These are phyloP conservation scores for Suhomyces panamericanus DNA, from an alignment of 1,139 yeast species.

Conservation along the genomic window DNA sequence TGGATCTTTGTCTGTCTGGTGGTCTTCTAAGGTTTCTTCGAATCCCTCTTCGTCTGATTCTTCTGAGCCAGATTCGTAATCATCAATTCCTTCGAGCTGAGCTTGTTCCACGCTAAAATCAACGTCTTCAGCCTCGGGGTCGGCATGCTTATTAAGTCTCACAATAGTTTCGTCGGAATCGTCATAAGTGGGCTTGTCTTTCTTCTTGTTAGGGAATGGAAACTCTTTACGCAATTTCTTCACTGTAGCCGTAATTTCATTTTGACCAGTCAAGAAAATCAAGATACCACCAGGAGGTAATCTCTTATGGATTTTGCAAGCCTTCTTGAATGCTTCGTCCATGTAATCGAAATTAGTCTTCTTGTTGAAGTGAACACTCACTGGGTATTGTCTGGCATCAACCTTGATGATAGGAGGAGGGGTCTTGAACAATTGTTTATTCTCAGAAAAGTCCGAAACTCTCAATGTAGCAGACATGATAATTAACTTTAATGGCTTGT, in stretches of 20 bases:
- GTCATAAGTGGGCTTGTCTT: slow-evolving; percentile 13
- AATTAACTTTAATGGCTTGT: slow-evolving; percentile 64
- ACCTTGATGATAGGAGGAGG: slow-evolving; percentile 91
- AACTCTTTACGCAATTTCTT: slow-evolving; percentile 66
- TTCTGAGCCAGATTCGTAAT: slow-evolving; percentile 33
- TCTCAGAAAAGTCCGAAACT: slow-evolving; percentile 90
- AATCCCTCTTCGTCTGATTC: slow-evolving; percentile 73
- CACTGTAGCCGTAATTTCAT: slow-evolving; percentile 80
- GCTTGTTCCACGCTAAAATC: slow-evolving; percentile 66
- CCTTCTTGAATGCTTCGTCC: slow-evolving; percentile 83
- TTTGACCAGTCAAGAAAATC: slow-evolving; percentile 90
- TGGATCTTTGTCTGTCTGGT: slow-evolving; percentile 78
- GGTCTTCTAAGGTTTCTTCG: slow-evolving; percentile 75
- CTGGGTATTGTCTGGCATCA: slow-evolving; percentile 96
- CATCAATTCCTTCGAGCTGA: slow-evolving; percentile 35
- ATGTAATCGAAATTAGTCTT: slow-evolving; percentile 75
- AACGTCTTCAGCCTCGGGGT: slow-evolving; percentile 82
- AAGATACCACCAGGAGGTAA: slow-evolving; percentile 95
- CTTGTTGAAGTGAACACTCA: slow-evolving; percentile 84
- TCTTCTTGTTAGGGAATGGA: slow-evolving; percentile 49
- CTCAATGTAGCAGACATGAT: slow-evolving; percentile 96
- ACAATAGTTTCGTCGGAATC: slow-evolving; percentile 42
- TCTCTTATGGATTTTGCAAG: slow-evolving; percentile 80
- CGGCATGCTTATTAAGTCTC: slow-evolving; percentile 60
- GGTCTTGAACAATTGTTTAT: slow-evolving; percentile 59